phyloP scores from a whole-genome alignment of 2,329 filamentous ascomycete genomes.

The Laburnicola sp. region DNA sequence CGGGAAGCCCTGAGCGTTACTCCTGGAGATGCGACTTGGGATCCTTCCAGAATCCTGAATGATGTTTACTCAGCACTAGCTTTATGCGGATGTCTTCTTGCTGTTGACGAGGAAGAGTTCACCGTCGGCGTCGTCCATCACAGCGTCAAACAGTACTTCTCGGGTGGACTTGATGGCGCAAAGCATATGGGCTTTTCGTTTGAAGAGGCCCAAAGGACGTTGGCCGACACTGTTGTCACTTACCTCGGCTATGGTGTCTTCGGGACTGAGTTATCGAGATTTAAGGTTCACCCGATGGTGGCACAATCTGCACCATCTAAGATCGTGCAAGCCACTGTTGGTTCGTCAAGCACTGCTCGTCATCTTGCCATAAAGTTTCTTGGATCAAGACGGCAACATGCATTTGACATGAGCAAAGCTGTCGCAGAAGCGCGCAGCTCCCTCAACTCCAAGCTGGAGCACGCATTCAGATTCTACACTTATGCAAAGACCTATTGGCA shows the following conservation, averaged over 20 bases:
- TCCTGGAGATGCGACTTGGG: conserved; percentile 31
- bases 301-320: conserved; percentile 11
- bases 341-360: conserved; percentile 2
- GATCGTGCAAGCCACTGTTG: conserved; percentile 11
- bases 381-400: not conserved
- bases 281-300: conserved; percentile 4
- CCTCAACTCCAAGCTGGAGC: not conserved
- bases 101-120: conserved; percentile 26
- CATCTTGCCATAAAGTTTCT: conserved; percentile 11
- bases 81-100: conserved; percentile 27
- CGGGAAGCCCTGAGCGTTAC: conserved; percentile 46
- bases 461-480: not conserved
- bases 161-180: not conserved
- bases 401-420: conserved; percentile 10
- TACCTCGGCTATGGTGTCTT: conserved; percentile 27
- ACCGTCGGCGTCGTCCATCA: conserved; percentile 26
- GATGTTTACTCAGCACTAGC: conserved; percentile 20
- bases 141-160: conserved; percentile 25
- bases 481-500: conserved; percentile 3
- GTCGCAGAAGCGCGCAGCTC: not conserved
- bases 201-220: conserved; percentile 11
- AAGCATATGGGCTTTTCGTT: not conserved
- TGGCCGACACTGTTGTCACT: conserved; percentile 24
- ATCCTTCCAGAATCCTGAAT: conserved; percentile 20
- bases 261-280: conserved; percentile 20